Evolutionary conservation across 495 filamentous ascomycete genomes (phyloP).

Genomic region (Trichoderma asperelloides): DNA sequence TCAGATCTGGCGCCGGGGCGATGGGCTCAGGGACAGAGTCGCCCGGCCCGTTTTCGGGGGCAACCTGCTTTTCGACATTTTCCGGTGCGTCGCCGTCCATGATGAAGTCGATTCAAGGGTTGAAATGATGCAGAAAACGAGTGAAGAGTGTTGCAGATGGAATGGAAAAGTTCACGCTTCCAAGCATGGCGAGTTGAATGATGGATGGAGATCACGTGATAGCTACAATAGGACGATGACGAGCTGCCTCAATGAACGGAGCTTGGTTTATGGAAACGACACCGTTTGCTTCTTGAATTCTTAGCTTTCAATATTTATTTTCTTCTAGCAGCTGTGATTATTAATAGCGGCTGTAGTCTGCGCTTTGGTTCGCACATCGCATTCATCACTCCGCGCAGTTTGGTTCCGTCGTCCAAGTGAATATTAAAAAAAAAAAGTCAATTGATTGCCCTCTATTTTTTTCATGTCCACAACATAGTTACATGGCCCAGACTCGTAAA

Average conservation of each 20-base stretch:
- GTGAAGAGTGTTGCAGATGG: neutral
- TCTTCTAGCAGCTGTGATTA: neutral
- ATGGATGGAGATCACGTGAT: neutral
- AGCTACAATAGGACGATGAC: neutral
- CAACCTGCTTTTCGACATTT: conserved; percentile 3
- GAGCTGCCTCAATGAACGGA: neutral
- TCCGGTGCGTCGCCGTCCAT: conserved; percentile 9
- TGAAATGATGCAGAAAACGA: neutral
- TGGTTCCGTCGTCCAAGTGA: neutral
- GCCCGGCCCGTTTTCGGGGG: neutral
- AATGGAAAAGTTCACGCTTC: neutral
- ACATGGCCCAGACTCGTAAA: conserved; percentile 1
- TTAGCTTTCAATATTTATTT: neutral
- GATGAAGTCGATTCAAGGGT: neutral
- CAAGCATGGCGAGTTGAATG: neutral
- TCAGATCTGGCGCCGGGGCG: neutral
- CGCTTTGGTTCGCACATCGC: neutral
- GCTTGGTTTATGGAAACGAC: neutral
- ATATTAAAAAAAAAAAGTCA: neutral
- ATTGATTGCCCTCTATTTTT: conserved; percentile 7
- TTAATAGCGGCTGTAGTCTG: neutral
- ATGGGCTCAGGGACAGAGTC: neutral
- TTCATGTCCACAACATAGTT: neutral
- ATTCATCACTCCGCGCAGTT: neutral
- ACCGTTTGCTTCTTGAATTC: too few species aligned